These are phyloP conservation scores for Stevia rebaudiana DNA, from an alignment of 140 eudicot genomes.

Conservation along the genomic window DNA sequence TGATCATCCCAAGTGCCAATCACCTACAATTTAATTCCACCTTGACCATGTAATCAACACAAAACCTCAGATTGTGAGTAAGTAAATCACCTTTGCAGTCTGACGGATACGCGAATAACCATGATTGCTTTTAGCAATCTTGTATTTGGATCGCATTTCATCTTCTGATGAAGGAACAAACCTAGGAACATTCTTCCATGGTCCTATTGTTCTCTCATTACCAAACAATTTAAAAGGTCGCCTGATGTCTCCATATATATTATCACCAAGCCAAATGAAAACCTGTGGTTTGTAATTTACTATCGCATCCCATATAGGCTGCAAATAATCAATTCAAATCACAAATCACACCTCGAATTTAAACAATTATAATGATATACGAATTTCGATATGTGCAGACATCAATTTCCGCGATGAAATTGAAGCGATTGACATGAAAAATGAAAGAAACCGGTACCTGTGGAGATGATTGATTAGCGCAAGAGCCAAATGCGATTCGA, in stretches of 20 bases:
- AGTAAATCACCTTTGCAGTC: conserved; percentile 31
- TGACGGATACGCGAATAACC: conserved; percentile 48
- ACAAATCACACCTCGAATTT: not conserved
- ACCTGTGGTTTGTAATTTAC: conserved; percentile 47
- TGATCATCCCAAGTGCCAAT: conserved; percentile 88
- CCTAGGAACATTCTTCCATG: conserved; percentile 69
- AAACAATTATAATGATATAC: not conserved
- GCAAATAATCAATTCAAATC: not conserved
- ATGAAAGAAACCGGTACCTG: conserved; percentile 31
- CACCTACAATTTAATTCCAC: conserved; percentile 21
- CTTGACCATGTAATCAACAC: no score
- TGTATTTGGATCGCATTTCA: conserved; percentile 46
- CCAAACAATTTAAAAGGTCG: conserved; percentile 53
- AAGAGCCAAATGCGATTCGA: conserved; percentile 68
- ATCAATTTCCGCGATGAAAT: no score
- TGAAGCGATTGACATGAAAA: no score
- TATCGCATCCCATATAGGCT: conserved; percentile 68
- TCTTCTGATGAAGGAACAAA: conserved; percentile 46
- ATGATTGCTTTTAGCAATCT: conserved; percentile 36
- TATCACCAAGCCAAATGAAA: conserved; percentile 69
- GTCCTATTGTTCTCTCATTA: conserved; percentile 56
- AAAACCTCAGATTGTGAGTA: no score
- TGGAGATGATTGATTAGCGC: conserved; percentile 61
- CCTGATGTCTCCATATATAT: conserved; percentile 57
- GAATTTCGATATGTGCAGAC: not conserved